Conservation (phyloP, 2,329 filamentous ascomycete genomes). For the Beauveria pseudobassiana region DNA sequence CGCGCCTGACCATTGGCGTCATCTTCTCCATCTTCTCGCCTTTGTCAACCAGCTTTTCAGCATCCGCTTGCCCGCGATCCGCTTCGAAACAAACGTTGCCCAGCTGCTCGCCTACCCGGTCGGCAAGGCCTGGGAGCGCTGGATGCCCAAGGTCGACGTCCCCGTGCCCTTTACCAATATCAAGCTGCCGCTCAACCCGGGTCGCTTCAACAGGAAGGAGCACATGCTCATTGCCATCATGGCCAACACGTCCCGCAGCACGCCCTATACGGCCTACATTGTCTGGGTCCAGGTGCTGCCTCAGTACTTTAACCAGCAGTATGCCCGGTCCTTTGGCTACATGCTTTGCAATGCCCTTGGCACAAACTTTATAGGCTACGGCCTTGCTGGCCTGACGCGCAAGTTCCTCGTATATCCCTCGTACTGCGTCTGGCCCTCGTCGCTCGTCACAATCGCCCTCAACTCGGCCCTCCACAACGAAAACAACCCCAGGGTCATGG, state of each 20-base stretch:
- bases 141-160: conserved; percentile 22
- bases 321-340: conserved; percentile 34
- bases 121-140: conserved; percentile 26
- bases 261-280: conserved; percentile 36
- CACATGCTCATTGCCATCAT: conserved; percentile 44
- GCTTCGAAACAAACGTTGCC: conserved; percentile 29
- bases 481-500: conserved; percentile 16
- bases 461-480: conserved; percentile 34
- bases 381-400: conserved; percentile 35
- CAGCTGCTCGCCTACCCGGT: conserved; percentile 30
- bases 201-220: conserved; percentile 43
- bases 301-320: conserved; percentile 36
- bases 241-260: conserved; percentile 40
- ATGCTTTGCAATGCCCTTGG: conserved; percentile 37
- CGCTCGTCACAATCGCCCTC: conserved; percentile 36
- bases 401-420: conserved; percentile 39
- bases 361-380: conserved; percentile 42
- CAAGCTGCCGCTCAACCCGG: conserved; percentile 35
- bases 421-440: conserved; percentile 40
- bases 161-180: conserved; percentile 22
- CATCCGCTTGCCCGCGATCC: conserved; percentile 29
- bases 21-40: conserved; percentile 25
- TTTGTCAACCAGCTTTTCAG: conserved; percentile 31
- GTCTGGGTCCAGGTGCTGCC: conserved; percentile 36
- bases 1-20: conserved; percentile 27